Conservation (phyloP, 495 filamentous ascomycete genomes). For the Penicillium robsamsonii region DNA sequence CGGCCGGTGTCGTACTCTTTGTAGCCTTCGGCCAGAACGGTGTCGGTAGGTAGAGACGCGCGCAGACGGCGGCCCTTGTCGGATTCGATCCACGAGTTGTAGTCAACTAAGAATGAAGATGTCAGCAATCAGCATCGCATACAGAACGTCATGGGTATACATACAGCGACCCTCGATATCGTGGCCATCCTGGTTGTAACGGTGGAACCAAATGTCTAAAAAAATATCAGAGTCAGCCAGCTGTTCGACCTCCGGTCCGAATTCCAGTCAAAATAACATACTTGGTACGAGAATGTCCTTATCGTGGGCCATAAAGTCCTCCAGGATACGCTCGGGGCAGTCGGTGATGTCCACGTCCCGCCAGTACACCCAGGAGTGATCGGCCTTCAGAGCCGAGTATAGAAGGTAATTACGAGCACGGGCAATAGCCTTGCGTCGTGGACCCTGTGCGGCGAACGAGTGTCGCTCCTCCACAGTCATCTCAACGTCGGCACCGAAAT, state of each 20-base stretch:
- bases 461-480: slow-evolving; percentile 82
- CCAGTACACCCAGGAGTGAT: slow-evolving; percentile 99
- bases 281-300: slow-evolving; percentile 92
- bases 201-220: slow-evolving; percentile 96
- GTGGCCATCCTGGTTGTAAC: slow-evolving; percentile 67
- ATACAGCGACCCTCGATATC: slow-evolving; percentile 95
- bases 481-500: slow-evolving; percentile 69
- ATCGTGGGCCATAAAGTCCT: slow-evolving; percentile 94
- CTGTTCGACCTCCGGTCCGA: not conserved
- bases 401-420: slow-evolving; percentile 90
- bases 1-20: slow-evolving; percentile 88
- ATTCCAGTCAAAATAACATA: slow-evolving; percentile 47
- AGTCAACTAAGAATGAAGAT: slow-evolving; percentile 66
- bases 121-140: slow-evolving; percentile 12
- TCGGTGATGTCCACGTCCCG: slow-evolving; percentile 95
- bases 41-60: slow-evolving; percentile 68
- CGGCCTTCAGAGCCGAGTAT: slow-evolving; percentile 76
- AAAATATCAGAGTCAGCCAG: slow-evolving; percentile 23
- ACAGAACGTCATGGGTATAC: slow-evolving; percentile 26
- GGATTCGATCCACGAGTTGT: slow-evolving; percentile 98
- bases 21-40: slow-evolving; percentile 90
- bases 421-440: slow-evolving; percentile 86
- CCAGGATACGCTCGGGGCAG: slow-evolving; percentile 79
- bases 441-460: slow-evolving; percentile 82
- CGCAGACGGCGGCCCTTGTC: slow-evolving; percentile 74